These are phyloP conservation scores for Amauroascus niger DNA, from an alignment of 2,329 filamentous ascomycete genomes.

Conservation along the genomic window DNA sequence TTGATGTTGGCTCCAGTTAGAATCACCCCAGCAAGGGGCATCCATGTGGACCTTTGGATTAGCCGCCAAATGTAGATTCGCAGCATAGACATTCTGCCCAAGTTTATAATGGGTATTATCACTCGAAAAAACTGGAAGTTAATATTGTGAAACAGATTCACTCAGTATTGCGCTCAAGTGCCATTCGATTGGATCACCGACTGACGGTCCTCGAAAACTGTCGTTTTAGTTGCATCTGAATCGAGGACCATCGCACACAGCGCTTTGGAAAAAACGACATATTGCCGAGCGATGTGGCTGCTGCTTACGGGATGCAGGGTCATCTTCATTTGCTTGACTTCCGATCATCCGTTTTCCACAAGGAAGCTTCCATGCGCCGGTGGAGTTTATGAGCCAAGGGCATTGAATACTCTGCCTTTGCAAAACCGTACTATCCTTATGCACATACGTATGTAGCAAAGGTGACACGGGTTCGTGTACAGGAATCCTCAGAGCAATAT, in stretches of 20 bases:
- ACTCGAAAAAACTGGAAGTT: no score
- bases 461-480: background rate
- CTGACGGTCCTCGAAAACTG: no score
- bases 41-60: background rate
- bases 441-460: background rate
- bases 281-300: background rate
- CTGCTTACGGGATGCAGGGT: background rate
- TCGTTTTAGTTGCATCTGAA: no score
- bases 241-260: no score
- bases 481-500: background rate
- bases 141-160: no score
- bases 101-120: background rate
- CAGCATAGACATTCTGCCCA: background rate
- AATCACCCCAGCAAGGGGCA: background rate
- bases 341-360: background rate
- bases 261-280: background rate
- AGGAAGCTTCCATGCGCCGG: background rate
- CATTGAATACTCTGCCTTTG: background rate
- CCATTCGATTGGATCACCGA: no score
- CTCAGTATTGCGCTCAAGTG: no score
- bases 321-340: background rate
- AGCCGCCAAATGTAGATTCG: no score
- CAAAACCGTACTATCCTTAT: background rate
- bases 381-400: background rate
- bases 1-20: constrained; percentile 1